Evolutionary conservation across 2,329 filamentous ascomycete species (phyloP).

Genomic region (Zalaria sp.): DNA sequence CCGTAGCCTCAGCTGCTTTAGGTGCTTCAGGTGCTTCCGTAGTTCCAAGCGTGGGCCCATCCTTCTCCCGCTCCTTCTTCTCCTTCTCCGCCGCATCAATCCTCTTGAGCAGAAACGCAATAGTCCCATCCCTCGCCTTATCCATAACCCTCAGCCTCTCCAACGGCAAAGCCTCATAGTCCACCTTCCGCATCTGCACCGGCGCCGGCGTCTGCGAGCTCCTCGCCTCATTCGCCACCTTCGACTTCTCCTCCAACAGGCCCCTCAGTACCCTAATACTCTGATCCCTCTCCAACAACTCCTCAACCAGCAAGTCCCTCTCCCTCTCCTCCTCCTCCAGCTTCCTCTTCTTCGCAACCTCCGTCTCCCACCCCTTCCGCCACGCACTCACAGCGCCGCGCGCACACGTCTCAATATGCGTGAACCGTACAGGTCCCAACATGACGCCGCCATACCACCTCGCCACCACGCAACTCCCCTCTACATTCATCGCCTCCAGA

Average conservation of each 20-base stretch:
- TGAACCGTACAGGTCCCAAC: constrained; percentile 38
- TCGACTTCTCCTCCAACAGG: constrained; percentile 31
- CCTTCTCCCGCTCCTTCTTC: background rate
- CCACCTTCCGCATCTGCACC: constrained; percentile 14
- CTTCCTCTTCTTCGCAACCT: constrained; percentile 18
- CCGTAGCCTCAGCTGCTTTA: too few species aligned
- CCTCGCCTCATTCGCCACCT: constrained; percentile 16
- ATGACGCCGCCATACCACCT: constrained; percentile 41
- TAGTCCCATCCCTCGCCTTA: constrained; percentile 38
- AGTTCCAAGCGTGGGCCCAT: too few species aligned
- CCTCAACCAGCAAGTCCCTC: constrained; percentile 20
- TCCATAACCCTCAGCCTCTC: constrained; percentile 27
- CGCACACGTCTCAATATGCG: constrained; percentile 36
- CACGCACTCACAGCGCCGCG: constrained; percentile 32
- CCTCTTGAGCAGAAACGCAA: constrained; percentile 36
- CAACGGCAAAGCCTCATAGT: constrained; percentile 29
- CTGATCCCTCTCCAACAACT: constrained; percentile 31
- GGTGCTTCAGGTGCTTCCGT: too few species aligned
- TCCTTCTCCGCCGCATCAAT: constrained; percentile 36
- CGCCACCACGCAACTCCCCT: constrained; percentile 36
- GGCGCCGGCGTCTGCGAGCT: constrained; percentile 6
- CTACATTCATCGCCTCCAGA: constrained; percentile 27
- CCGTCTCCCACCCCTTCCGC: constrained; percentile 20
- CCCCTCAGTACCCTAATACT: constrained; percentile 33
- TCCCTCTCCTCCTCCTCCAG: constrained; percentile 20